A percentile compares a stretch with the other conserved stretches of the same genome.
Evolutionary conservation across 768 basidiomycete genomes (phyloP).

Genomic region (Auriculariales sp.): DNA sequence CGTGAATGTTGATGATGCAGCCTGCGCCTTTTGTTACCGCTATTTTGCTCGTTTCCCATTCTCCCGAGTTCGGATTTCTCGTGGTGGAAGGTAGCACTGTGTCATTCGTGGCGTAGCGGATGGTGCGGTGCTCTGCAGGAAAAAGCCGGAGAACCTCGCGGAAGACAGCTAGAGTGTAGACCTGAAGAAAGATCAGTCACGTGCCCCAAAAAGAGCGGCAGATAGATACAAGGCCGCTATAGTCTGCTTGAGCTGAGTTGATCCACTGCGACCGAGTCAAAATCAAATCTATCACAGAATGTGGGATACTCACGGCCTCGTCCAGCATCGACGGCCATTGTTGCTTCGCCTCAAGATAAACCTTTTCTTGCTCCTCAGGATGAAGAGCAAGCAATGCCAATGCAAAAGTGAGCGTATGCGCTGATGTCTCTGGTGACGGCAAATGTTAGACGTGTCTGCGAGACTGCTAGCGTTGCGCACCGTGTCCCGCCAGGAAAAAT

Average conservation of each 20-base stretch:
- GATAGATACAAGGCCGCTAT: constrained; percentile 21
- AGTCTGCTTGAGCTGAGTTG: constrained; percentile 6
- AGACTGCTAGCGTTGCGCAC: not conserved
- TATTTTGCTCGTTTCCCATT: constrained; percentile 20
- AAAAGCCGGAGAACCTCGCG: constrained; percentile 32
- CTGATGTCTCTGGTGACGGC: constrained; percentile 11
- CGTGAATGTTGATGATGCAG: constrained; percentile 25
- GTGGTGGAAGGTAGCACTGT: constrained; percentile 13
- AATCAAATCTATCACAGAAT: not conserved
- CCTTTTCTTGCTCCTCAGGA: constrained; percentile 10
- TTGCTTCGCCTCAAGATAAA: constrained; percentile 17
- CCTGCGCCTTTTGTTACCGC: constrained; percentile 24
- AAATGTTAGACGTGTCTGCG: not conserved
- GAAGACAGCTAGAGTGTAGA: constrained; percentile 27
- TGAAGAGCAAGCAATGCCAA: constrained; percentile 14
- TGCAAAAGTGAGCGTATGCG: constrained; percentile 11
- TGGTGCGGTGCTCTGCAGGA: constrained; percentile 22
- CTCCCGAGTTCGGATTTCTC: constrained; percentile 10
- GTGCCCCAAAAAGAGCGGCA: not conserved
- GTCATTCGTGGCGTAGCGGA: constrained; percentile 21
- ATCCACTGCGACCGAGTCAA: not conserved
- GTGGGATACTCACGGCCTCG: constrained; percentile 13
- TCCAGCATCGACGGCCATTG: constrained; percentile 22
- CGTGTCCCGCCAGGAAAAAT: constrained; percentile 15
- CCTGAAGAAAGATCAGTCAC: constrained; percentile 15